A percentile compares a stretch with the other conserved stretches of the same genome.
phyloP scores from a whole-genome alignment of 257 asterid genomes.

The Mentha longifolia region DNA sequence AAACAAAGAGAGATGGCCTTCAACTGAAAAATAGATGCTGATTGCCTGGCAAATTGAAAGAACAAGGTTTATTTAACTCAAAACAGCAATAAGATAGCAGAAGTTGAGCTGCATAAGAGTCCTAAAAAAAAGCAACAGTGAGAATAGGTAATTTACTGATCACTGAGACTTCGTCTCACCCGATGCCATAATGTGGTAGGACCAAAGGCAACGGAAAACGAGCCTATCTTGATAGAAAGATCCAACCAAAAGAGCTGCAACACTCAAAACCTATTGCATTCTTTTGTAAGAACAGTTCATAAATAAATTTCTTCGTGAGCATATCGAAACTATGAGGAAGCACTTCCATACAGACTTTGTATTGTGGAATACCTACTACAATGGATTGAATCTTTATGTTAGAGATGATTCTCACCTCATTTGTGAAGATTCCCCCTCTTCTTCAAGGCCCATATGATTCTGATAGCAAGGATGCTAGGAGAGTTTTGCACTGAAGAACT shows the following conservation, averaged over 20 bases:
- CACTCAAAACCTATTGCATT: not conserved
- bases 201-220: not conserved
- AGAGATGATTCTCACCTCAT: slow-evolving; percentile 32
- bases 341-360: not conserved
- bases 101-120: too few species aligned
- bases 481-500: slow-evolving; percentile 19
- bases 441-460: slow-evolving; percentile 11
- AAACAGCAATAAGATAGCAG: too few species aligned
- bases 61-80: too few species aligned
- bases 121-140: not conserved
- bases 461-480: slow-evolving; percentile 1
- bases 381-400: slow-evolving; percentile 2
- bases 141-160: not conserved
- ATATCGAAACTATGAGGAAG: not conserved
- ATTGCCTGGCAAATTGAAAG: too few species aligned
- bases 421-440: not conserved
- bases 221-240: not conserved
- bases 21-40: too few species aligned
- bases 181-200: not conserved
- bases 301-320: not conserved
- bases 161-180: not conserved
- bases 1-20: not conserved
- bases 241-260: not conserved
- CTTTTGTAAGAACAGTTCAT: not conserved
- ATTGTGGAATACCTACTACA: too few species aligned